Base-by-base conservation (phyloP, 805 yeast genomes). In the Lipomyces anomalus region DNA sequence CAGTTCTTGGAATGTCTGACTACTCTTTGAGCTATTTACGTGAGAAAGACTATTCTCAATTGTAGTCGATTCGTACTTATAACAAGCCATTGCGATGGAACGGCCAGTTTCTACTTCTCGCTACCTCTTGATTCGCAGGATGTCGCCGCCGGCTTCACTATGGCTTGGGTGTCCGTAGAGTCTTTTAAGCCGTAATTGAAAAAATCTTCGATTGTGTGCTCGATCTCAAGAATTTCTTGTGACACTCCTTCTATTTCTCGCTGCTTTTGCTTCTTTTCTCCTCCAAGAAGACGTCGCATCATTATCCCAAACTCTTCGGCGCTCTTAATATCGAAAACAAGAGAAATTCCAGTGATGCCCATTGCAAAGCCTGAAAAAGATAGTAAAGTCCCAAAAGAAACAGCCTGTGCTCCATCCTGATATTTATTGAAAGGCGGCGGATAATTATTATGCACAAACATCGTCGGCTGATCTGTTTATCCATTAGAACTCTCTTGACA, bases 341-440 rank as follows among this genome's bases (percentile, higher is more conserved):
- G 83, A 57, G 86, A 79, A 2, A 77, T 69, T 6, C 94, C 95
- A 36, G 82, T 75, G 3, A 78, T 68, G 4, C 76, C 60, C 90
- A 84, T 84, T 1, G 83, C 74, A 55, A 80, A 72, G 0, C 84
- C 76, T 1, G 84, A 73, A 0, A 79, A 72, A 1, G 92, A 83
- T 6, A 85, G 66, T 37, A 82, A 67, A 0, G 90, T 74, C 1
- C 90, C 87, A 34, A 83, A 78, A 0, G 82, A 75, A 3, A 86
- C 83, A 0, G 94, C 94, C 32, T 80, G 78, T 28, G 84, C 74
- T 2, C 90, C 92, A 62, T 84, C 94, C 38, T 76, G 74, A 46
- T 82, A 78, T 59, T 80, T 79, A 17, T 82, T 79, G 57, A 79
- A 81, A 11, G 78, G 71, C 6, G 92, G 94, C 2, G 87, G 88